Evolutionary conservation across 164 flowering plant genomes (phyloP).

Genomic region (Chimonanthus praecox): DNA sequence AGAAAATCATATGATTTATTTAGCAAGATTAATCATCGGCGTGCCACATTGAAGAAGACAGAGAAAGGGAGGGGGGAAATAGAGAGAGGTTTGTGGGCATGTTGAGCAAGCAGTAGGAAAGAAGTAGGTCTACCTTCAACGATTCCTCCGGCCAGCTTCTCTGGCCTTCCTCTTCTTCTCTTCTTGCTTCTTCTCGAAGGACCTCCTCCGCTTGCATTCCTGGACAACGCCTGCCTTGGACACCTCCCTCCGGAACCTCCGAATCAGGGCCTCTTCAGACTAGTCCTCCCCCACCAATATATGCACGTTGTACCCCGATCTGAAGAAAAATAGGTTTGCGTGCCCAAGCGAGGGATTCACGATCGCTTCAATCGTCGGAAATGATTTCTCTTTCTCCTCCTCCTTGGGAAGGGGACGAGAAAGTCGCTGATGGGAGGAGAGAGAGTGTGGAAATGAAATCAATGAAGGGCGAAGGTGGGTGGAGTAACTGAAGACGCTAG

Average conservation of each 20-base stretch:
- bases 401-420: neutral
- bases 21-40: no score
- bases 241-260: constrained; percentile 62
- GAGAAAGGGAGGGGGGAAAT: no score
- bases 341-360: neutral
- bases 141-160: constrained; percentile 66
- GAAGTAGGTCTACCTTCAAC: constrained; percentile 29
- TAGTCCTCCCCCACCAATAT: constrained; percentile 60
- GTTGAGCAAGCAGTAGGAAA: neutral
- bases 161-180: constrained; percentile 58
- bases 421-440: constrained; percentile 3
- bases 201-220: constrained; percentile 56
- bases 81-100: neutral
- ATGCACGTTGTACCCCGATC: constrained; percentile 51
- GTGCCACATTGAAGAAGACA: no score
- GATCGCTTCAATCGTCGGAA: neutral
- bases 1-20: no score
- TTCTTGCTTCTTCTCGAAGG: constrained; percentile 57
- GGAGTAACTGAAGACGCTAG: neutral
- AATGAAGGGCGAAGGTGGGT: neutral
- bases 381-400: neutral
- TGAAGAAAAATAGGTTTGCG: neutral
- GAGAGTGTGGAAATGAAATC: neutral
- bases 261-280: constrained; percentile 58
- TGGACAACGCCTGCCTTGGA: constrained; percentile 62